Evolutionary conservation across 768 basidiomycete species (phyloP).

Genomic region (Boletellus emodensis): DNA sequence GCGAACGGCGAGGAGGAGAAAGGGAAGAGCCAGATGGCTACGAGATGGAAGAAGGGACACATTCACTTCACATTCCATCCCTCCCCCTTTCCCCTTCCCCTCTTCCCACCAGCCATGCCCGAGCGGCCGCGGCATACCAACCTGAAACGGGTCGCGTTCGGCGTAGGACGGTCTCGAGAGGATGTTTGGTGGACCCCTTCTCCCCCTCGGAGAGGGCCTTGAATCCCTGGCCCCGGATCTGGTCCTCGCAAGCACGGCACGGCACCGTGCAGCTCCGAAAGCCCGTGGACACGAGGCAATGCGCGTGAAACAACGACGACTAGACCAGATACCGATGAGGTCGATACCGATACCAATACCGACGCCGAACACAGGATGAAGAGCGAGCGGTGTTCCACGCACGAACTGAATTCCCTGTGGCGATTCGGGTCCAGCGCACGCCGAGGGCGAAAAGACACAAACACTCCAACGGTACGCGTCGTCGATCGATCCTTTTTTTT

Average conservation of each 20-base stretch:
- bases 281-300: not conserved
- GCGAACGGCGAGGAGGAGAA: too few relatives aligned
- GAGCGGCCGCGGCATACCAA: conserved; percentile 3
- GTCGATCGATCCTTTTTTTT: not conserved
- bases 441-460: too few relatives aligned
- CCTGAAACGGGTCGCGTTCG: not conserved
- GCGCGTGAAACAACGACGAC: not conserved
- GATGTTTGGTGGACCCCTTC: too few relatives aligned
- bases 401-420: too few relatives aligned
- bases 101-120: not conserved
- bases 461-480: not conserved
- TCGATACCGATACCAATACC: not conserved
- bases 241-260: not conserved
- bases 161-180: not conserved
- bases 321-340: not conserved
- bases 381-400: too few relatives aligned
- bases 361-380: not conserved
- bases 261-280: not conserved
- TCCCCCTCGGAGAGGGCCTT: too few relatives aligned
- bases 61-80: not conserved
- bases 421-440: too few relatives aligned
- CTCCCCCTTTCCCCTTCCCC: not conserved
- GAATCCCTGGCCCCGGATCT: too few relatives aligned
- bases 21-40: too few relatives aligned
- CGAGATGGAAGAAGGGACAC: not conserved